Evolutionary conservation across 2,329 filamentous ascomycete genomes (phyloP).

Genomic region (Colletotrichum plurivorum): DNA sequence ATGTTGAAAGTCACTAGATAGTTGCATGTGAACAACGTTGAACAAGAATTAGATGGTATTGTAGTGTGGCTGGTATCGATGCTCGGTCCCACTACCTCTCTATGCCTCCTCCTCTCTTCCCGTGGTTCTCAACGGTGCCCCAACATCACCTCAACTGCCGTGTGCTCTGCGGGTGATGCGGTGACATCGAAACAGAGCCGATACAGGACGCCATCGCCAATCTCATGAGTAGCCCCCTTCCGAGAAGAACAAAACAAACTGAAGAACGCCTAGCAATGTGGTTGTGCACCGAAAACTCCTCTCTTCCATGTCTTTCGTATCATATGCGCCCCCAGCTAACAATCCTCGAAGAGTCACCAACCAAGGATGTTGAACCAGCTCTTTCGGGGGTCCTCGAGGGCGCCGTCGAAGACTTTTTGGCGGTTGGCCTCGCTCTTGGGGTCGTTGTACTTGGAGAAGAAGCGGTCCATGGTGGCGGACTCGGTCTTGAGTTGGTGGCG

Average conservation of each 20-base stretch:
- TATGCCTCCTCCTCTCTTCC: too few relatives aligned
- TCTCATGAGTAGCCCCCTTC: not conserved
- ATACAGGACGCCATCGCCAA: slow-evolving; percentile 8
- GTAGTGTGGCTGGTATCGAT: slow-evolving; percentile 5
- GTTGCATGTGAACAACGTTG: not conserved
- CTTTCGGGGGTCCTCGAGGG: slow-evolving; percentile 50
- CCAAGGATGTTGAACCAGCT: slow-evolving; percentile 53
- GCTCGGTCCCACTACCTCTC: not conserved
- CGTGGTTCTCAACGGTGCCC: not conserved
- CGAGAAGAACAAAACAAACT: not conserved
- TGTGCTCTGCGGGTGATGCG: not conserved
- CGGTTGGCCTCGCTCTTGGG: slow-evolving; percentile 53
- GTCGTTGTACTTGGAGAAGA: slow-evolving; percentile 55
- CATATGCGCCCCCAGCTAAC: not conserved
- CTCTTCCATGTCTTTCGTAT: not conserved
- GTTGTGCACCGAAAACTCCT: not conserved
- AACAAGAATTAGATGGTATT: slow-evolving; percentile 2
- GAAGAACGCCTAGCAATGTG: slow-evolving; percentile 16
- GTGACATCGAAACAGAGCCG: not conserved
- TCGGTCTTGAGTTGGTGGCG: slow-evolving; percentile 49
- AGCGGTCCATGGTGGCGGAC: slow-evolving; percentile 53
- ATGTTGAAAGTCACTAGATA: not conserved
- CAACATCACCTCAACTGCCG: not conserved
- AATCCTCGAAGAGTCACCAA: slow-evolving; percentile 44
- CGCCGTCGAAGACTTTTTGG: slow-evolving; percentile 50